Evolutionary conservation across 768 basidiomycete species (phyloP), one percentile per base, ranked within the genome.

Genomic region (Leccinum incarnatum): DNA sequence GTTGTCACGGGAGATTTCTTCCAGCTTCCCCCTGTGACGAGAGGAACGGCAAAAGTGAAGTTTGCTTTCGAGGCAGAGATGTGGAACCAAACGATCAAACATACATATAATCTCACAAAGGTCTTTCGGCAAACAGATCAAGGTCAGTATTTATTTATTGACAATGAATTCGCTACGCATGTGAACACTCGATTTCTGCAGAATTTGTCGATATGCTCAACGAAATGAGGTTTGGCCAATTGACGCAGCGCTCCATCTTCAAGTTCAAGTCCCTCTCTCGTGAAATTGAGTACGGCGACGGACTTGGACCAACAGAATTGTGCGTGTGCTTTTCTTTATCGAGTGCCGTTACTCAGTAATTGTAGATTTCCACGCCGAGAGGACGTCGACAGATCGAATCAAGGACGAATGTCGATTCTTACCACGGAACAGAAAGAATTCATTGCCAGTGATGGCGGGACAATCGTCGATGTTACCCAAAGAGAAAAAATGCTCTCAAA

Each of bases 1-100:
- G 80, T 98, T 59, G 87, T 98, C 23, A 96, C 95, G 2, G 97
- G 97, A 8, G 97, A 99, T 70, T 98, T 98, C 77, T 98, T 98
- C 77, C 96, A 99, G 71, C 83, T 99, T 5, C 97, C 97, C 0
- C 97, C 97, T 2, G 95, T 98, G 0, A 78, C 79, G 7, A 95
- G 87, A 70, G 78, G 81, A 25, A 56, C 69, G n/a, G 70, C 70
- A 0, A 62, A 74, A 54, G 83, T 91, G 46, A 93, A 87, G 67
- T 98, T 98, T 66, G 93, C 93, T 1, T 99, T 99, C 68, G 95
- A 99, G 67, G 95, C 94, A 0, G 74, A 82, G 17, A 72, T 75
- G 55, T 98, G 97, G 97, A 75, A 74, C 36, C 74, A 87, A 62
- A 77, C 87, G 3, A 83, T 99, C 63, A 77, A 87, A 59, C 80